phyloP scores from a whole-genome alignment of 2,329 filamentous ascomycete species.

The Mycosphaerella arachidis region DNA sequence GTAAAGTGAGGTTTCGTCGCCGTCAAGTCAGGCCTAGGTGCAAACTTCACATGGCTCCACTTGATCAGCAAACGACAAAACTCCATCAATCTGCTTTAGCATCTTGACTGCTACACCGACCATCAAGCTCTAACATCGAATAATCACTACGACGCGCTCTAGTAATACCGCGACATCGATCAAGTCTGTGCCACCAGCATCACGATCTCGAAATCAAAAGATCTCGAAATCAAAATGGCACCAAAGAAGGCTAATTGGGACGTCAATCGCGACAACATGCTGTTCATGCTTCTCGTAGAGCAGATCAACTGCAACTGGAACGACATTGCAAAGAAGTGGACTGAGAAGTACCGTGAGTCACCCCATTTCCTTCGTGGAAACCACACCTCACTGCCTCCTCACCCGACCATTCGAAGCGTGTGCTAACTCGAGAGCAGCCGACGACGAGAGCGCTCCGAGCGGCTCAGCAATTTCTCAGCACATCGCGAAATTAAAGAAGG shows the following conservation, averaged over 20 bases:
- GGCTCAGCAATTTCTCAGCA: conserved; percentile 23
- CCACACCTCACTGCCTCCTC: no score
- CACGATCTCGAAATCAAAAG: neutral
- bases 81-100: neutral
- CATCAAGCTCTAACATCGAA: no score
- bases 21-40: neutral
- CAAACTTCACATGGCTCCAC: neutral
- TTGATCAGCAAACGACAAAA: neutral
- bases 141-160: no score
- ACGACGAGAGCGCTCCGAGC: conserved; percentile 14
- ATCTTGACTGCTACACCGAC: neutral
- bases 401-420: neutral
- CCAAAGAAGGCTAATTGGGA: conserved; percentile 18
- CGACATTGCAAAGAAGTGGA: conserved; percentile 14
- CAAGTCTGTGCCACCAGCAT: neutral
- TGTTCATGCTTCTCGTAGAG: conserved; percentile 24
- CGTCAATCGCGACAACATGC: conserved; percentile 20
- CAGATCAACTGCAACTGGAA: conserved; percentile 16
- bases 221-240: conserved; percentile 10
- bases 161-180: neutral
- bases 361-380: neutral
- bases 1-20: neutral
- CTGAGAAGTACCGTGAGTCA: conserved; percentile 13
- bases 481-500: conserved; percentile 17
- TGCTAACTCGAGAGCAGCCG: conserved; percentile 12